Base-by-base conservation (phyloP, 441 rosid genomes). In the Adansonia gregorii region DNA sequence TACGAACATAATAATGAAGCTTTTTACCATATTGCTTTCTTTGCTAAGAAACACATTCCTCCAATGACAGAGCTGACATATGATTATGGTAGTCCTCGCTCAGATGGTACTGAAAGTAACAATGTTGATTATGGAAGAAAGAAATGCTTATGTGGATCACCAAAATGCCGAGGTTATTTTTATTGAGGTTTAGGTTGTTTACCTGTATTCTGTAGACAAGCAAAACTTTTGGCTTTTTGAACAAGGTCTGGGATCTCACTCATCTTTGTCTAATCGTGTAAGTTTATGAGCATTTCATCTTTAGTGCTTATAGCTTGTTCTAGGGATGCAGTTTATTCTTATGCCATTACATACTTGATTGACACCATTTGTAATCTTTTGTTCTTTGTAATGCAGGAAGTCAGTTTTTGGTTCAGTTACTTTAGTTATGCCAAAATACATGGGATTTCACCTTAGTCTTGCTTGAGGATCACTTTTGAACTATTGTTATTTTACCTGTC, bases 71-170 rank as follows among this genome's bases (percentile, higher is more conserved):
- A 89, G 78, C 56, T 89, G 83, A 87, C 91, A 2, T 86, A 82
- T 70, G 82, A 87, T 56, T 89, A 89, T 69, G 93, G 93, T 11
- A 63, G 75, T 55, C 82, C 79, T 11, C 79, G 51, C 24, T 35
- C 82, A 15, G 74, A 67, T 2, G 72, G 75, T 49, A 17, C 78
- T 22, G 61, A 69, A 45, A 73, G 75, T 75, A 75, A 58, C 72
- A 73, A 72, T 14, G 5, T 55, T 17, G 72, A 77, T 12, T 35
- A 67, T 17, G 82, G 82, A 58, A 91, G 79, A 78, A 86, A 79
- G 82, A 87, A 73, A 82, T 92, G 97, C 77, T 77, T 86, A 17
- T 92, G 95, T 71, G 91, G 92, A 76, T 88, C 89, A 2, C 75
- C 78, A 43, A 84, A 72, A 19, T 92, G 95, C 75, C 84, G 84